Percentiles rank a stretch among this genome's conserved stretches.
Evolutionary conservation across 2,329 filamentous ascomycete genomes (phyloP).

Genomic region (Cordyceps tenuipes): DNA sequence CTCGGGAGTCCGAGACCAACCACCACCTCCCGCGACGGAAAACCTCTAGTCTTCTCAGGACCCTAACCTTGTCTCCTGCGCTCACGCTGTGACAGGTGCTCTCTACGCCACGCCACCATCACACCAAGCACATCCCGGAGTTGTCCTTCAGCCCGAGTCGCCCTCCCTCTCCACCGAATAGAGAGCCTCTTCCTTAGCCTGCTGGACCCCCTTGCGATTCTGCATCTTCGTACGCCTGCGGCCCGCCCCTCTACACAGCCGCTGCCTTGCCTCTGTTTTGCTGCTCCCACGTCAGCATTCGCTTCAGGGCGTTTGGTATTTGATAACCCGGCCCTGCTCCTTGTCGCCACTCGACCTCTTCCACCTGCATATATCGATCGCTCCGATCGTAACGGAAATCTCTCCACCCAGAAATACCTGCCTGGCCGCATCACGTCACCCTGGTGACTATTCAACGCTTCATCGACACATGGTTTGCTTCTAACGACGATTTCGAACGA

Average conservation of each 20-base stretch:
- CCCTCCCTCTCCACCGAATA: neutral
- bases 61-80: neutral
- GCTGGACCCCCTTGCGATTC: neutral
- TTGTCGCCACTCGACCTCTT: neutral
- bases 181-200: neutral
- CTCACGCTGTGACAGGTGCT: neutral
- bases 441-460: neutral
- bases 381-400: neutral
- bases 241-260: slow-evolving; percentile 1
- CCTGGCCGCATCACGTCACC: neutral
- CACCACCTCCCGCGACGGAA: neutral
- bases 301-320: neutral
- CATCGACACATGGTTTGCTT: neutral
- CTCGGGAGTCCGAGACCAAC: slow-evolving; percentile 2
- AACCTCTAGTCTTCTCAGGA: neutral
- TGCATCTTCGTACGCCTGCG: neutral
- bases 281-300: slow-evolving; percentile 1
- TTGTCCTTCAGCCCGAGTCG: neutral
- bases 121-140: neutral
- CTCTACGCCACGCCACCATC: slow-evolving; percentile 2
- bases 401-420: neutral
- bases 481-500: slow-evolving; percentile 8
- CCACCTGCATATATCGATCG: neutral
- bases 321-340: neutral
- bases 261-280: neutral